These are phyloP conservation scores for Ambrosiella xylebori DNA, from an alignment of 2,329 filamentous ascomycete genomes.

Conservation along the genomic window DNA sequence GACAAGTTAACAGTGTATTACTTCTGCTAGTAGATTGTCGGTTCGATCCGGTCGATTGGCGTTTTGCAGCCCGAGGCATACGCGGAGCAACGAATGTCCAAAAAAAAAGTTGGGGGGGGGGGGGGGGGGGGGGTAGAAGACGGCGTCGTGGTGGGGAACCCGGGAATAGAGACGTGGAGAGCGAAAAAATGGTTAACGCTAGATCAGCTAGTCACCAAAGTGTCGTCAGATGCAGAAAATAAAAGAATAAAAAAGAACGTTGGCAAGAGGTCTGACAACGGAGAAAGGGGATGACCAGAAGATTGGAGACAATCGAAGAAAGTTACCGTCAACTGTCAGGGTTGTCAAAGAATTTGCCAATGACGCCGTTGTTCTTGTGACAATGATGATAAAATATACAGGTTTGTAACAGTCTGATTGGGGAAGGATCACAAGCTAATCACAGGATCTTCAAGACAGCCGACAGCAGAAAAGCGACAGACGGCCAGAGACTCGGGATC, in stretches of 20 bases:
- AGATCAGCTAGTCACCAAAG: not conserved
- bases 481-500: not conserved
- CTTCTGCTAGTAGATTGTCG: conserved; percentile 38
- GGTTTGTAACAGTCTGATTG: not conserved
- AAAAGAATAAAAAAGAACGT: no score
- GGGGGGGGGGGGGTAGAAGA: not conserved
- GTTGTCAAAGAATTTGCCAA: no score
- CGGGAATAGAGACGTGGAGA: not conserved
- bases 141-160: not conserved
- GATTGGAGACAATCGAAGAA: no score
- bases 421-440: not conserved
- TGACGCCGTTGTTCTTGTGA: not conserved
- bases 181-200: not conserved
- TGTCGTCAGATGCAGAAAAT: no score
- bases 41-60: not conserved
- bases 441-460: not conserved
- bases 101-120: not conserved
- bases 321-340: no score
- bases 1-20: conserved; percentile 68
- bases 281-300: no score
- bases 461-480: not conserved
- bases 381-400: not conserved
- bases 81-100: not conserved
- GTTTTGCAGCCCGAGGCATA: conserved; percentile 3
- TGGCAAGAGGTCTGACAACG: no score